Conservation (phyloP, 1,139 yeast genomes). For the Yamadazyma triangularis region DNA sequence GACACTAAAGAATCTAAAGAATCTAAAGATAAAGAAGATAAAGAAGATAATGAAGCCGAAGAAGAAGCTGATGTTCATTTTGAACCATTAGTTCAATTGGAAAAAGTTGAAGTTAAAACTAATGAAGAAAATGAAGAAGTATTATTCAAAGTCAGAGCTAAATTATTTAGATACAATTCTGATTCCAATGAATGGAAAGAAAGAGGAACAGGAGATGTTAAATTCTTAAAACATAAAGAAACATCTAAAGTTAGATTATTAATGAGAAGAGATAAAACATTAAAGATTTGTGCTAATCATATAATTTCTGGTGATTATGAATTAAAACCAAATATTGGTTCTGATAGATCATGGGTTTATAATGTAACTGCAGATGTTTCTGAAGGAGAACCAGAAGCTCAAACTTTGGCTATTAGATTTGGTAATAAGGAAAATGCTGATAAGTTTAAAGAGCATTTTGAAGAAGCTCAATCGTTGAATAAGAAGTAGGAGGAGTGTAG, state of each 20-base stretch:
- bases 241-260: constrained; percentile 79
- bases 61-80: constrained; percentile 95
- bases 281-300: constrained; percentile 97
- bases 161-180: constrained; percentile 82
- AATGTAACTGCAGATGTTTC: constrained; percentile 90
- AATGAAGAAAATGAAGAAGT: constrained; percentile 96
- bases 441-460: constrained; percentile 88
- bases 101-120: constrained; percentile 88
- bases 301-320: constrained; percentile 79
- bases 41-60: constrained; percentile 65
- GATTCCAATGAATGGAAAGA: constrained; percentile 96
- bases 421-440: constrained; percentile 98
- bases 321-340: constrained; percentile 90
- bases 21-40: constrained; percentile 29
- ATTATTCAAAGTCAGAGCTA: constrained; percentile 85
- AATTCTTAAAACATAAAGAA: constrained; percentile 84
- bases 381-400: constrained; percentile 95
- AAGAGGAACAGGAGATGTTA: constrained; percentile 98
- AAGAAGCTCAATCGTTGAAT: constrained; percentile 18
- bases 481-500: constrained; percentile 11
- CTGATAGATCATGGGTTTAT: constrained; percentile 98
- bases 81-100: constrained; percentile 92
- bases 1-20: constrained; percentile 26
- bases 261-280: constrained; percentile 98
- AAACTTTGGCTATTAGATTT: constrained; percentile 93